Evolutionary conservation across 306 rosid genomes (phyloP), one percentile per base, ranked within the genome.

Genomic region (Quercus variabilis): DNA sequence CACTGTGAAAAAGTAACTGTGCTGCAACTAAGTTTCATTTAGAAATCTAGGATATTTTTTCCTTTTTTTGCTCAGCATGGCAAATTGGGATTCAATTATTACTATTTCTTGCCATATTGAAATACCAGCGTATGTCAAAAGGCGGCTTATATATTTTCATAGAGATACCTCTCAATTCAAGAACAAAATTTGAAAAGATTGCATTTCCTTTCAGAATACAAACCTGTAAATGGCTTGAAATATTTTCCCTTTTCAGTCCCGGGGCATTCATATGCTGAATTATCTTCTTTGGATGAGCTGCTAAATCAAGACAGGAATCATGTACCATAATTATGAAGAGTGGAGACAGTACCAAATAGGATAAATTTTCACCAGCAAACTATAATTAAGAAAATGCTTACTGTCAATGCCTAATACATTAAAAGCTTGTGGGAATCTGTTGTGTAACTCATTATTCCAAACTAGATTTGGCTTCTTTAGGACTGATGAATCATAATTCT

Each of bases 191-290:
- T 5, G 12, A 30, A 28, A 30, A 79, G 58, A 67, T 19, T 70
- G 77, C 59, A 38, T 70, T 49, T 49, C 54, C 56, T 19, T 20
- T 67, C 33, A 51, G 58, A 38, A 25, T 79, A 79, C 75, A 49
- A 55, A 89, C 92, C 90, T 86, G 88, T 11, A 83, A 83, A 79
- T 84, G 84, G 78, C 82, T 87, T 64, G 88, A 59, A 75, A 79
- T 19, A 1, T 55, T 60, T 67, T 76, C 78, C 63, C 25, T 80
- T 49, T 43, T 76, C 19, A 87, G 30, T 28, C 82, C 88, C 17
- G 87, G 86, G 77, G 82, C 83, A 78, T 78, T 82, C 90, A 86
- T 78, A 30, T 54, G 74, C 46, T 74, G 82, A 13, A 67, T 81
- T 78, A 85, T 88, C 69, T 76, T 76, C 78, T 72, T 80, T 15